Evolutionary conservation across 345 rosid species (phyloP).

Genomic region (Brassica carinata): DNA sequence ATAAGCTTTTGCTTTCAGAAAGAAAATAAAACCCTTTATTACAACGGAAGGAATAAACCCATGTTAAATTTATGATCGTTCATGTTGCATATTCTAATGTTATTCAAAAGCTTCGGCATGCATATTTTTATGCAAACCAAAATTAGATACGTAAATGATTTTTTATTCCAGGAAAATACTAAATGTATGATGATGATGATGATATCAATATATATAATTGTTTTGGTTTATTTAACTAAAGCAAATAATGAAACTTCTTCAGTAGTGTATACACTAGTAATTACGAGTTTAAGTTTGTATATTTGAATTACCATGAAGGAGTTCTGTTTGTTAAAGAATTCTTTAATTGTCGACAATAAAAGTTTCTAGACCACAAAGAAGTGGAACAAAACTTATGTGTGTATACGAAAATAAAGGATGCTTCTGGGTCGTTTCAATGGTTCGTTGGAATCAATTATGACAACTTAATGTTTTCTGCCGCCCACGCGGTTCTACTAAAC

Average conservation of each 20-base stretch:
- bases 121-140: not conserved
- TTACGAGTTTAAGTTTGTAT: not conserved
- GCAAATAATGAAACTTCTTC: conserved; percentile 2
- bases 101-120: not conserved
- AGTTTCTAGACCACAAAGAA: not conserved
- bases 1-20: conserved; percentile 22
- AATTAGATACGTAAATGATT: not conserved
- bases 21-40: conserved; percentile 10
- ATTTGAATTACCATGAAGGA: not conserved
- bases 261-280: not conserved
- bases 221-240: not conserved
- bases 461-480: conserved; percentile 2
- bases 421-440: not conserved
- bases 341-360: not conserved
- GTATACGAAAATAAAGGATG: not conserved
- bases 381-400: not conserved
- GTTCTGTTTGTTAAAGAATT: not conserved
- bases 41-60: conserved; percentile 21
- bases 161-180: not conserved
- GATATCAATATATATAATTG: not conserved
- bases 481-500: conserved; percentile 35
- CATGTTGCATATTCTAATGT: conserved; percentile 1
- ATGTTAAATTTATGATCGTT: not conserved
- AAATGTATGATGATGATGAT: not conserved
- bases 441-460: not conserved